phyloP scores from a whole-genome alignment of 176 grass and related monocot species.

The Cenchrus fungigraminus region DNA sequence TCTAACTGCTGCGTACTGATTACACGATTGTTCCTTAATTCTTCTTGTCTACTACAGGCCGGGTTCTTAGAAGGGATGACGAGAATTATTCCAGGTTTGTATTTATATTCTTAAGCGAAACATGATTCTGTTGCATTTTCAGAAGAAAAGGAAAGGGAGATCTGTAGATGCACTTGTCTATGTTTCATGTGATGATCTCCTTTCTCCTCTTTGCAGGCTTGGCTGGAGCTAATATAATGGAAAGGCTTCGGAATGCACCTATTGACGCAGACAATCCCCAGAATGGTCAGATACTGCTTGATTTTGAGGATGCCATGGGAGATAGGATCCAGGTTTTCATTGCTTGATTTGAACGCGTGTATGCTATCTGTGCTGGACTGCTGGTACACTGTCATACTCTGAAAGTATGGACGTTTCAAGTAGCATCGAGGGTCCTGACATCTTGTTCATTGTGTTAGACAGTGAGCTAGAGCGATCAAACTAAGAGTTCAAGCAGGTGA shows the following conservation, averaged over 20 bases:
- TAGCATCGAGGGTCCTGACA: neutral
- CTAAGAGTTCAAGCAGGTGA: neutral
- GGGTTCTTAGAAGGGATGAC: conserved; percentile 95
- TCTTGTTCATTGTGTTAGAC: neutral
- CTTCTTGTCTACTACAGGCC: conserved; percentile 60
- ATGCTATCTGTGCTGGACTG: neutral
- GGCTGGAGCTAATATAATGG: conserved; percentile 87
- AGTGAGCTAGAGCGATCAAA: neutral
- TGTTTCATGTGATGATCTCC: conserved; percentile 11
- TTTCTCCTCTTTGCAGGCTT: conserved; percentile 55
- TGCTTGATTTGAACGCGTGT: conserved; percentile 57
- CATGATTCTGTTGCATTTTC: neutral
- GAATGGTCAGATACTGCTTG: conserved; percentile 83
- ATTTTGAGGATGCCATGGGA: conserved; percentile 78
- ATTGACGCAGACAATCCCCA: conserved; percentile 54
- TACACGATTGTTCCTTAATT: neutral
- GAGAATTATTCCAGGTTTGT: conserved; percentile 82
- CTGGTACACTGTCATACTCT: neutral
- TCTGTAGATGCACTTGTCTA: neutral
- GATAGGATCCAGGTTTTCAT: conserved; percentile 89
- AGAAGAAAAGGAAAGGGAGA: neutral
- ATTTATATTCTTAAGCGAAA: conserved; percentile 8
- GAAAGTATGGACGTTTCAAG: conserved; percentile 7
- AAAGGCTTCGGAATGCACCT: conserved; percentile 74
- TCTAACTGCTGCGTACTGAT: neutral